Conservation (phyloP, 148 eudicot species). For the Tetragonia tetragonoides region DNA sequence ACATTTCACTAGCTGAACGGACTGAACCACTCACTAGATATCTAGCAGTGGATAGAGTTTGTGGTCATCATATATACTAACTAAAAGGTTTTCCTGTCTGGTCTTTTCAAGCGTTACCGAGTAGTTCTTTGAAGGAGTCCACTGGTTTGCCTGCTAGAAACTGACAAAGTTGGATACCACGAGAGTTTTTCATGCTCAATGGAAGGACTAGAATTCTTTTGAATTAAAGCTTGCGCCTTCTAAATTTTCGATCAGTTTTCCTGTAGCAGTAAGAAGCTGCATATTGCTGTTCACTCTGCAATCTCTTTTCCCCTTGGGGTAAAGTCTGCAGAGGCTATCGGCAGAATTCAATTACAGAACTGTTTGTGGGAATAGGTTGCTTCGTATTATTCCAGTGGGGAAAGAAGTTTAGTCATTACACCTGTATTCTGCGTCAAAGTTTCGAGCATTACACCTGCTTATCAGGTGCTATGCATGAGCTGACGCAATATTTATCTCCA, state of each 20-base stretch:
- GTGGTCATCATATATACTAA: neutral
- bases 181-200: neutral
- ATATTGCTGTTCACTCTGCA: neutral
- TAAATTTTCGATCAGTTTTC: neutral
- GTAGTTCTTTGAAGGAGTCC: neutral
- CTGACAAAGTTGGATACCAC: neutral
- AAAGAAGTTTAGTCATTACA: too few species aligned
- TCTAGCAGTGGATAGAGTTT: neutral
- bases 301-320: neutral
- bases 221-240: neutral
- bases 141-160: neutral
- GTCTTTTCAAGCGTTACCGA: neutral
- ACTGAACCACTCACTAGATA: neutral
- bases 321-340: neutral
- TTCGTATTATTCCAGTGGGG: neutral
- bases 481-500: conserved; percentile 17
- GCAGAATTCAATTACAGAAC: neutral
- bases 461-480: conserved; percentile 18
- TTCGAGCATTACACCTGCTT: conserved; percentile 22
- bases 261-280: neutral
- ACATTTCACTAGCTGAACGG: neutral
- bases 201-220: neutral
- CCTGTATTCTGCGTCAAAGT: conserved; percentile 7
- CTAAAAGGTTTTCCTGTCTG: neutral
- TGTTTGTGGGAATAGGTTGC: neutral